Percentiles rank a stretch among this genome's conserved stretches.
These are phyloP conservation scores for Entomortierella chlamydospora DNA, from an alignment of 192 early-diverging fungal genomes.

Conservation along the genomic window DNA sequence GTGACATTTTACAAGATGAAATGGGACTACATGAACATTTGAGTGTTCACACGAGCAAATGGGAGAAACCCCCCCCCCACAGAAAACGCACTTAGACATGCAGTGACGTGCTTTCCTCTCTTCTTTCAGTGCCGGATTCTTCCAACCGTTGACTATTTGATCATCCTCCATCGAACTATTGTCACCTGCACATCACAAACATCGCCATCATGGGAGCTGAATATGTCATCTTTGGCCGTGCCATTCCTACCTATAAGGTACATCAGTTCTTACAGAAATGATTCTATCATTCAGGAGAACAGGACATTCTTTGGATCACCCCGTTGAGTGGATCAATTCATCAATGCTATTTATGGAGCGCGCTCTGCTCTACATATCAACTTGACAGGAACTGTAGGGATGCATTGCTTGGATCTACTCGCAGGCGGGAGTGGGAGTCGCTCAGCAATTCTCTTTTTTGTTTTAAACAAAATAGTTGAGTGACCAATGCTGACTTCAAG, in stretches of 20 bases:
- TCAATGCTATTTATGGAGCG: not conserved
- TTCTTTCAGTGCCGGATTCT: not conserved
- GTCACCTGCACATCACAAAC: too few relatives aligned
- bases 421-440: too few relatives aligned
- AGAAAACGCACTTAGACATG: not conserved
- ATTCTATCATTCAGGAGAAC: not conserved
- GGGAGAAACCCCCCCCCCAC: not conserved
- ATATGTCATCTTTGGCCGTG: conserved; percentile 44
- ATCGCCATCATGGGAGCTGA: conserved; percentile 38
- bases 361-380: too few relatives aligned
- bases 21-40: not conserved
- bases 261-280: not conserved
- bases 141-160: not conserved
- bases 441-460: too few relatives aligned
- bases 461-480: too few relatives aligned
- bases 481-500: too few relatives aligned
- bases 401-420: not conserved
- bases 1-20: conserved; percentile 9
- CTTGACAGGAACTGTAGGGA: not conserved
- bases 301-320: not conserved
- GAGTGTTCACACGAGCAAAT: not conserved
- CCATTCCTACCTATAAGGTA: conserved; percentile 52
- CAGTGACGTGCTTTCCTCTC: not conserved
- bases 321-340: not conserved
- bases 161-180: not conserved